Percentiles rank a stretch among this genome's conserved stretches.
These are phyloP conservation scores for Leucocoprinus birnbaumii DNA, from an alignment of 768 basidiomycete species.

Conservation along the genomic window DNA sequence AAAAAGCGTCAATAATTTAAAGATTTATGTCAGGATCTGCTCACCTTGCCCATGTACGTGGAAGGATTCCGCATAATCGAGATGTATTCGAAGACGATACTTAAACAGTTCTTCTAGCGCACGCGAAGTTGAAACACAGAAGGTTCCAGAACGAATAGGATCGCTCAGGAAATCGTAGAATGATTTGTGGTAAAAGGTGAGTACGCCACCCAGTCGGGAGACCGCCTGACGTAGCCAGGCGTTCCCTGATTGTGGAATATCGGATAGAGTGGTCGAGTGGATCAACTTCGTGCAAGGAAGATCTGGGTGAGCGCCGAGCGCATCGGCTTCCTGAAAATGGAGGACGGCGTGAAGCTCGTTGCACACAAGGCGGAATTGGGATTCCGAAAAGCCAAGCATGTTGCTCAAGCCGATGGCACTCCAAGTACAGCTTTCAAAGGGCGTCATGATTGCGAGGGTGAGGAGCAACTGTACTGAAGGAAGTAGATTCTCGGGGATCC, in stretches of 20 bases:
- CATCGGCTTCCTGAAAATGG: neutral
- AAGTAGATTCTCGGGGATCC: neutral
- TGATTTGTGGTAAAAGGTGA: slow-evolving; percentile 2
- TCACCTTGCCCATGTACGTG: neutral
- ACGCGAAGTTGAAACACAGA: neutral
- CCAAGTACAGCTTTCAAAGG: neutral
- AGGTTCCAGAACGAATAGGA: neutral
- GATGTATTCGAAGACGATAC: neutral
- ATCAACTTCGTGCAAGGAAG: neutral
- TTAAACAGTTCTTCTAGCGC: neutral
- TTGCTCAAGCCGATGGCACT: neutral
- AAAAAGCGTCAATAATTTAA: too few relatives aligned
- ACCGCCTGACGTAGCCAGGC: neutral
- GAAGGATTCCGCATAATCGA: neutral
- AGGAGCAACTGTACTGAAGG: neutral
- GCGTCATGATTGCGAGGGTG: neutral
- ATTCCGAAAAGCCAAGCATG: neutral
- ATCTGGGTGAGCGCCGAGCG: neutral
- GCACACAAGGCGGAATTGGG: neutral
- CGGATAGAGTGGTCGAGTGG: neutral
- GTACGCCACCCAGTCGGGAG: neutral
- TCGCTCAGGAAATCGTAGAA: slow-evolving; percentile 7
- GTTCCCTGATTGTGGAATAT: neutral
- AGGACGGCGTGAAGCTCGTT: slow-evolving; percentile 1
- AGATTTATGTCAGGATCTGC: neutral